Percentiles rank a stretch among this genome's conserved stretches.
Evolutionary conservation across 2,329 filamentous ascomycete species (phyloP).

Genomic region (Zymoseptoria crescenta): DNA sequence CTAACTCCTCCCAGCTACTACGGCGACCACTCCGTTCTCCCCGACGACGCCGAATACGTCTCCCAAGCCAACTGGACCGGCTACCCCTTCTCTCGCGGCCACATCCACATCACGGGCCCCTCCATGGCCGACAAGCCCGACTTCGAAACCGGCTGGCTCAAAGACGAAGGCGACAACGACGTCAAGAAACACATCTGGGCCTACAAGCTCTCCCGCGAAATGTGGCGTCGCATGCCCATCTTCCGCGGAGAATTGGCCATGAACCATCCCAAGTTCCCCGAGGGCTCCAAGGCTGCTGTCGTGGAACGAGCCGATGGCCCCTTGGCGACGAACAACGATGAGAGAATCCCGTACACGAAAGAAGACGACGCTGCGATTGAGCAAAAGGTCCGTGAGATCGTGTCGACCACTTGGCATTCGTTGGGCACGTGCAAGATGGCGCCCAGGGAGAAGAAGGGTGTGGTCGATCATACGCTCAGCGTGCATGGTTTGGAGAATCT

Average conservation of each 20-base stretch:
- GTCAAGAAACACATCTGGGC: conserved; percentile 52
- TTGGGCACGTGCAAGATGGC: conserved; percentile 37
- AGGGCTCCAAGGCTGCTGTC: conserved; percentile 39
- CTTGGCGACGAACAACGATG: conserved; percentile 38
- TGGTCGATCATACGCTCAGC: conserved; percentile 33
- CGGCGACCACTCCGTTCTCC: conserved; percentile 27
- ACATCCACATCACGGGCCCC: conserved; percentile 50
- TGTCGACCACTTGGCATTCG: conserved; percentile 37
- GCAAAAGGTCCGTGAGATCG: conserved; percentile 35
- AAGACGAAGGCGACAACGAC: conserved; percentile 49
- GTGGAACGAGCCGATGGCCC: conserved; percentile 27
- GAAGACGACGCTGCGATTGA: conserved; percentile 34
- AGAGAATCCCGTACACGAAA: conserved; percentile 36
- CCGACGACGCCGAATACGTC: conserved; percentile 44
- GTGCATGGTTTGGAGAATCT: conserved; percentile 35
- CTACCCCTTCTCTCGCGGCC: conserved; percentile 55
- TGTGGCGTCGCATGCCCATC: conserved; percentile 47
- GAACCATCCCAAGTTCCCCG: conserved; percentile 33
- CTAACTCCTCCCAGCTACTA: conserved; percentile 16
- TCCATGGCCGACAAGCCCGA: conserved; percentile 42
- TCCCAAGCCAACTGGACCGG: conserved; percentile 47
- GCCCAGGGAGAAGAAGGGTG: conserved; percentile 30
- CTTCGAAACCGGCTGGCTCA: conserved; percentile 53
- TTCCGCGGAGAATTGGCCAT: conserved; percentile 39
- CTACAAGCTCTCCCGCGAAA: conserved; percentile 59